Evolutionary conservation across 495 filamentous ascomycete species (phyloP), one percentile per base, ranked within the genome.

Genomic region (Penicillium chermesinum): DNA sequence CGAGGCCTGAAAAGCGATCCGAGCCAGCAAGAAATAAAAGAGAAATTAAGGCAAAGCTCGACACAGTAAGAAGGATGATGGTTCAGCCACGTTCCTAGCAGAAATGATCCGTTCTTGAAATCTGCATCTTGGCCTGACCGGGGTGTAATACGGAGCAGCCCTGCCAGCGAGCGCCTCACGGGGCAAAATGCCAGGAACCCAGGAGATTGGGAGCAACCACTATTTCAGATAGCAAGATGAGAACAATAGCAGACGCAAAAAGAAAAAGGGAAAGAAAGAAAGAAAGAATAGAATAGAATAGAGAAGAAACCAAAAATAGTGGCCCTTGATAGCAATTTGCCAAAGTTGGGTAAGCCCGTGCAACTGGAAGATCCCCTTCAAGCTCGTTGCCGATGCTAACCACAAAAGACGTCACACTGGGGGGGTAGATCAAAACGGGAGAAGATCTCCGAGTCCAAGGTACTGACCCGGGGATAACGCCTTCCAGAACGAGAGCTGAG

Each of bases 91-190:
- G 67, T 71, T 44, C 64, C 67, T 72, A 71, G 62, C 64, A 67
- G 63, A 65, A 57, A 62, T 61, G 52, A 54, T 62, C 61, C 46
- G 70, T 60, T 64, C 61, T 72, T 70, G 67, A 68, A 72, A 62
- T 73, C 63, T 72, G 72, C 72, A 75, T 75, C 64, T 73, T 75
- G 72, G 62, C 66, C 62, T 68, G 65, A 58, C 58, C 72, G 49
- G 56, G 58, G 64, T 70, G 35, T 63, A 64, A 70, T 67, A 65
- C 65, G 69, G 62, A 71, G 68, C 25, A 67, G 67, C 71, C 62
- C 70, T 72, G 59, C 63, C 65, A 55, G 68, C 68, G 67, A 70
- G 65, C 69, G 57, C 64, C 49, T 69, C 69, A 63, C 68, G 57
- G 59, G 44, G 38, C 41, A 50, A 36, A 55, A 52, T 46, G 40